Evolutionary conservation across 345 rosid species (phyloP), one percentile per base, ranked within the genome.

Genomic region (Pseudoturritis turrita): DNA sequence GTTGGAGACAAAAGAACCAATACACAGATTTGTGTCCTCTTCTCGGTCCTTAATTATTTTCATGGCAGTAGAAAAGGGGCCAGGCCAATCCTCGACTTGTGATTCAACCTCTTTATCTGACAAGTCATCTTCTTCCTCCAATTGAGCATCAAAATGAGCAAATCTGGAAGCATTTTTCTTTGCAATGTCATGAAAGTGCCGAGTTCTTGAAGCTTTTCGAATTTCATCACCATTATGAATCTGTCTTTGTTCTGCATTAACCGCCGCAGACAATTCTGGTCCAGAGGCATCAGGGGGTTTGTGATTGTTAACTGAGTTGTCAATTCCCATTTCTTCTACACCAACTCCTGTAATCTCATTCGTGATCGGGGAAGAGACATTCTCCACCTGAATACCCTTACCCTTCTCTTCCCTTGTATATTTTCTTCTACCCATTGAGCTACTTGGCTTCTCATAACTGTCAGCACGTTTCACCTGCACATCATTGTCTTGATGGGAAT

Each of bases 31-130:
- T 53, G 54, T 13, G 36, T 82, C 83, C 11, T 75, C 80, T 35
- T 58, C 73, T 45, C 99, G 81, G 41, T 89, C 97, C 82, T 82
- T 82, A 8, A 94, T 88, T 33, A 94, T 91, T 71, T 84, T 91
- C 99, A 89, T 84, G 44, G 96, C 99, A 68, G 99, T 89, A 36
- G 99, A 88, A 79, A 91, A 94, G 12, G 99, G 97, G 45, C 99
- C 99, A 3, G 97, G 99, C 97, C 97, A 94, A 75, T 94, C 97
- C 75, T 87, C 93, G 49, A 74, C 77, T 25, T 70, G 78, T 41
- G 65, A 23, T 45, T 76, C 79, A 51, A 29, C 65, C 51, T 65
- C 86, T 61, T 70, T 73, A 50, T 54, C 74, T n/a, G 84, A 59
- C 52, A 45, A 35, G 60, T 75, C 83, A 18, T 71, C 85, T 25